Percentiles rank a stretch among this genome's conserved stretches.
Conservation (phyloP, 2,329 filamentous ascomycete species). For the Stromatinia cepivora region DNA sequence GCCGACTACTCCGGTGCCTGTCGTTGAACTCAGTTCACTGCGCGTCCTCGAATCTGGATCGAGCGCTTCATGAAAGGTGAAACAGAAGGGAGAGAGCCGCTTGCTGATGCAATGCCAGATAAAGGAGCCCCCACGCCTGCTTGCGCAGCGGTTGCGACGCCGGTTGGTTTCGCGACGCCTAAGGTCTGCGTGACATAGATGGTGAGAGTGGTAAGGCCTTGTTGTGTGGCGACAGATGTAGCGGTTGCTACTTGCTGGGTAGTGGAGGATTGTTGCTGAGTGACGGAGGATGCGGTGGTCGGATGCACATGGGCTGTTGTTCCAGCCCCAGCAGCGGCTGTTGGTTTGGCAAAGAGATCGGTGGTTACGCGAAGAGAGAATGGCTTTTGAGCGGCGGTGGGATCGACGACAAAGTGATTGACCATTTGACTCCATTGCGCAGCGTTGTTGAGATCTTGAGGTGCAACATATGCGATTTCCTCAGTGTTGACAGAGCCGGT, state of each 20-base stretch:
- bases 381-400: conserved; percentile 24
- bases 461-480: conserved; percentile 17
- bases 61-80: conserved; percentile 17
- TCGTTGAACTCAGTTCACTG: conserved; percentile 1
- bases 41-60: conserved; percentile 8
- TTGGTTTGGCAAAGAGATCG: conserved; percentile 17
- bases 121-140: conserved; percentile 3
- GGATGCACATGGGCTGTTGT: conserved; percentile 13
- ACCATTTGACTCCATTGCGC: conserved; percentile 34
- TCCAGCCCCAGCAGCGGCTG: not conserved
- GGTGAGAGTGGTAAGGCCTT: not conserved
- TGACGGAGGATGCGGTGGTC: not conserved
- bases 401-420: conserved; percentile 32
- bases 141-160: not conserved
- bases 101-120: not conserved
- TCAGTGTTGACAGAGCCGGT: conserved; percentile 18
- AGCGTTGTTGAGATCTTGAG: conserved; percentile 22
- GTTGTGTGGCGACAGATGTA: not conserved
- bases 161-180: not conserved
- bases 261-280: not conserved
- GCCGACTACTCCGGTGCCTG: not conserved
- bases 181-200: not conserved
- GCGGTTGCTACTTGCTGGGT: not conserved
- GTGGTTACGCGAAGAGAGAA: conserved; percentile 14
- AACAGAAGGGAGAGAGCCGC: not conserved